phyloP scores from a whole-genome alignment of 306 rosid genomes.

The Styphnolobium japonicum region DNA sequence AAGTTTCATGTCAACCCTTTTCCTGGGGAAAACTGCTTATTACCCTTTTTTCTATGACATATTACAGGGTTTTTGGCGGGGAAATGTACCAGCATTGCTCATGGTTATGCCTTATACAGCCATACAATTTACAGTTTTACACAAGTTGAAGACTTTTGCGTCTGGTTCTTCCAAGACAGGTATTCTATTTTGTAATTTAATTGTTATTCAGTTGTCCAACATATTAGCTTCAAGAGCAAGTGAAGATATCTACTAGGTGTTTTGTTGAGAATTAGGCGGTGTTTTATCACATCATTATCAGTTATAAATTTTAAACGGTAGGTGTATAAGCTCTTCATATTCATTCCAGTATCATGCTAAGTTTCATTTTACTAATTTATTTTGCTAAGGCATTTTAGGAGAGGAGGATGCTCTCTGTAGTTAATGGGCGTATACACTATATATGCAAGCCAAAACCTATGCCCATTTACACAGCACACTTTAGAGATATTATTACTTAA shows the following conservation, averaged over 20 bases:
- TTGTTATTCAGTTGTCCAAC: neutral
- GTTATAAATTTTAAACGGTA: neutral
- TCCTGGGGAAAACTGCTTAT: neutral
- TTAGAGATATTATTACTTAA: neutral
- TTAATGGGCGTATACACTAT: neutral
- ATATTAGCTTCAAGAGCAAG: neutral
- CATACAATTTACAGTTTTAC: conserved; percentile 84
- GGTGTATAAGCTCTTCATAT: neutral
- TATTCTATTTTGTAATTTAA: conserved; percentile 13
- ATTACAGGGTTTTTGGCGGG: conserved; percentile 94
- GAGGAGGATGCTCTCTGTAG: neutral
- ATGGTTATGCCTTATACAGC: conserved; percentile 99
- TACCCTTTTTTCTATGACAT: neutral
- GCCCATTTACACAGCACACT: neutral
- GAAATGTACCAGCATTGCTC: conserved; percentile 94
- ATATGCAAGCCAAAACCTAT: neutral
- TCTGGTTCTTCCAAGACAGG: conserved; percentile 90
- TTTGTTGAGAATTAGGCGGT: conserved; percentile 10
- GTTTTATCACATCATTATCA: neutral
- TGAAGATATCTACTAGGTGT: neutral
- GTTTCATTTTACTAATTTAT: neutral
- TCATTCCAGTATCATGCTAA: neutral
- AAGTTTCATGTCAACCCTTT: neutral
- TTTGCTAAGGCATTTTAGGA: neutral
- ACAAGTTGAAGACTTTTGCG: conserved; percentile 76